Conservation (phyloP, 1,139 yeast species). For the Yamadazyma diospyri region DNA sequence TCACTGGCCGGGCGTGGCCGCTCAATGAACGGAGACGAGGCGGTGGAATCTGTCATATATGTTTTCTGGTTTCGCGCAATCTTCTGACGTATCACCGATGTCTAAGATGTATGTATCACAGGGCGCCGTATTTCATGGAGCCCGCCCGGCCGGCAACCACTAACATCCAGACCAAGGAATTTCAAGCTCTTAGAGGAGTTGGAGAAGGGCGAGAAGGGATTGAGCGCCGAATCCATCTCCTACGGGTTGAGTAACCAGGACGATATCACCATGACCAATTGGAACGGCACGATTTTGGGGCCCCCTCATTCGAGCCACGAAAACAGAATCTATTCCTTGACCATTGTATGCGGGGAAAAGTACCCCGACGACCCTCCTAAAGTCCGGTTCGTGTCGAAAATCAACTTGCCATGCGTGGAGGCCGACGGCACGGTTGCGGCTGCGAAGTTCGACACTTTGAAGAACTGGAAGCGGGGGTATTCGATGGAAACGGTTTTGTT, state of each 20-base stretch:
- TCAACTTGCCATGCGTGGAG: conserved; percentile 90
- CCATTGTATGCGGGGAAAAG: conserved; percentile 73
- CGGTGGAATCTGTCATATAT: conserved; percentile 2
- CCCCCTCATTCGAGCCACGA: conserved; percentile 96
- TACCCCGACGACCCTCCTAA: conserved; percentile 90
- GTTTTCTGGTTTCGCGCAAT: conserved; percentile 1
- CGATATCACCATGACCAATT: conserved; percentile 85
- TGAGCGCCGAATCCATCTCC: conserved; percentile 95
- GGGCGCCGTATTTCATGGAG: neutral
- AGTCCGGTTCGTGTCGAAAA: conserved; percentile 74
- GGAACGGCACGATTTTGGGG: conserved; percentile 96
- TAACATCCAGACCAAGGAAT: conserved; percentile 71
- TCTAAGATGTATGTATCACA: conserved; percentile 38
- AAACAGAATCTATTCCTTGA: conserved; percentile 84
- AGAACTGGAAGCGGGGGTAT: conserved; percentile 81
- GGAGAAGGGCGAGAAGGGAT: conserved; percentile 97
- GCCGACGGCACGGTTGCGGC: conserved; percentile 63
- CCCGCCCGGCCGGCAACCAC: conserved; percentile 15
- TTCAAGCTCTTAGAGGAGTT: conserved; percentile 91
- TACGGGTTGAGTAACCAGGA: conserved; percentile 87
- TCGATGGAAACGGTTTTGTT: conserved; percentile 89
- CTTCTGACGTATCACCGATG: conserved; percentile 15
- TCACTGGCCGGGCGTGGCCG: conserved; percentile 10
- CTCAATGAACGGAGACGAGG: conserved; percentile 10
- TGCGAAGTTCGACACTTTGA: conserved; percentile 63